A percentile compares a stretch with the other conserved stretches of the same genome.
phyloP scores from a whole-genome alignment of 345 rosid genomes.

The Salix caprea region DNA sequence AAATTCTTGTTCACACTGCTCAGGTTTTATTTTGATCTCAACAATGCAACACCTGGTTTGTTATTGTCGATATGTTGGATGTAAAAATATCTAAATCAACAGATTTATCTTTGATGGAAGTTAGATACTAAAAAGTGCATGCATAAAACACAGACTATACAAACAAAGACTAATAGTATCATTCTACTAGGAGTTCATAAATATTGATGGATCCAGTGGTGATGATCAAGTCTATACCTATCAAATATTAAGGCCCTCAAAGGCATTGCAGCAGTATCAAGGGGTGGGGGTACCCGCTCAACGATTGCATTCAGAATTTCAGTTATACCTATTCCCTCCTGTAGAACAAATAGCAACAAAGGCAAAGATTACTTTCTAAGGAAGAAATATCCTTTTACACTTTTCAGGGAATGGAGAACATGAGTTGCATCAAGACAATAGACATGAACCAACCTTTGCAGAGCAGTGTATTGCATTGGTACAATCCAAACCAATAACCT shows the following conservation, averaged over 20 bases:
- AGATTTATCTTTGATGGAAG: background rate
- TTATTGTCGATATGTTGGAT: background rate
- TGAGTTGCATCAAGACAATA: background rate
- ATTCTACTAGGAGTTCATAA: background rate
- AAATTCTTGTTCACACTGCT: background rate
- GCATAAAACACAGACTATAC: background rate
- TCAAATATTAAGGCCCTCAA: conserved; percentile 90
- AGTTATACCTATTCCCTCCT: conserved; percentile 90
- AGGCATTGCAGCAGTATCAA: conserved; percentile 54
- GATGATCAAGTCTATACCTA: conserved; percentile 45
- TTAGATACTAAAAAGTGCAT: background rate
- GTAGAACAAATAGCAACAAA: conserved; percentile 13
- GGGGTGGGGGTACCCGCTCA: conserved; percentile 75
- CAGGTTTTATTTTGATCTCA: background rate
- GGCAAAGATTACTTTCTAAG: conserved; percentile 1
- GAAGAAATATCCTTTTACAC: background rate
- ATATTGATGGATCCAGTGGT: background rate
- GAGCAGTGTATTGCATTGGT: conserved; percentile 90
- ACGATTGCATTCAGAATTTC: conserved; percentile 82
- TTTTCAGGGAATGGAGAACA: background rate
- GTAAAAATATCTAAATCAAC: background rate
- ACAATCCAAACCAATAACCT: conserved; percentile 96
- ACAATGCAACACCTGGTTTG: background rate
- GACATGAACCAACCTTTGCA: conserved; percentile 69
- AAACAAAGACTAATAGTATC: background rate